Conservation (phyloP, 164 flowering plant genomes). For the Houttuynia cordata region DNA sequence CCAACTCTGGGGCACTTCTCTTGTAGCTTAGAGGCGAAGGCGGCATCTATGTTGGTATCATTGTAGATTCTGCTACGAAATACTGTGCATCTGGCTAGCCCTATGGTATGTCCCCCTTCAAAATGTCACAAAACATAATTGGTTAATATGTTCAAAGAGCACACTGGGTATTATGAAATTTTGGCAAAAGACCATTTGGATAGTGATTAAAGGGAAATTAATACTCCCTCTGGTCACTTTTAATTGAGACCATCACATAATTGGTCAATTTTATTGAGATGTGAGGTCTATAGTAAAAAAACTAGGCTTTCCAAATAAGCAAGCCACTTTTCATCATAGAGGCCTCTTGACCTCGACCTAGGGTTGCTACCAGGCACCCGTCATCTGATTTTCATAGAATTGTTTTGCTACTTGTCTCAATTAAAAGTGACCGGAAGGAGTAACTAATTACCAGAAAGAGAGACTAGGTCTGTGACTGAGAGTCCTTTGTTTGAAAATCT, state of each 20-base stretch:
- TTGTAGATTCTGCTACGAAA: constrained; percentile 22
- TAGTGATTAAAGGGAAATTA: too few species aligned
- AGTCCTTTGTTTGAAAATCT: constrained; percentile 22
- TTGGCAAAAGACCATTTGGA: too few species aligned
- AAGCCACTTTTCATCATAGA: too few species aligned
- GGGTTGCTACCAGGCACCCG: too few species aligned
- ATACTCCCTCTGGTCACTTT: too few species aligned
- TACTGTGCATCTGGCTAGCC: constrained; percentile 22
- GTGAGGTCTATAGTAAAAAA: too few species aligned
- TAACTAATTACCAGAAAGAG: constrained; percentile 43
- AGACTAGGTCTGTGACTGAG: constrained; percentile 28
- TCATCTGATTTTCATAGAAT: too few species aligned
- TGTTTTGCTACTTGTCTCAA: too few species aligned
- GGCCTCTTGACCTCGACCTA: too few species aligned
- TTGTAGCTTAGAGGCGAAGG: constrained; percentile 14
- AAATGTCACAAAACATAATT: not conserved
- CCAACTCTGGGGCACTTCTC: constrained; percentile 18
- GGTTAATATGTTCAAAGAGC: not conserved
- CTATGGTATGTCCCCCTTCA: constrained; percentile 29
- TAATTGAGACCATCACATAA: too few species aligned
- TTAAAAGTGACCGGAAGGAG: too few species aligned
- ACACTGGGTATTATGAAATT: not conserved
- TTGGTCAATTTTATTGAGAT: too few species aligned
- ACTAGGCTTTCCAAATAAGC: not conserved
- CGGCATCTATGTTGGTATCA: constrained; percentile 17